phyloP scores from a whole-genome alignment of 1,284 basidiomycete genomes.

The Tetrapyrgos nigripes region DNA sequence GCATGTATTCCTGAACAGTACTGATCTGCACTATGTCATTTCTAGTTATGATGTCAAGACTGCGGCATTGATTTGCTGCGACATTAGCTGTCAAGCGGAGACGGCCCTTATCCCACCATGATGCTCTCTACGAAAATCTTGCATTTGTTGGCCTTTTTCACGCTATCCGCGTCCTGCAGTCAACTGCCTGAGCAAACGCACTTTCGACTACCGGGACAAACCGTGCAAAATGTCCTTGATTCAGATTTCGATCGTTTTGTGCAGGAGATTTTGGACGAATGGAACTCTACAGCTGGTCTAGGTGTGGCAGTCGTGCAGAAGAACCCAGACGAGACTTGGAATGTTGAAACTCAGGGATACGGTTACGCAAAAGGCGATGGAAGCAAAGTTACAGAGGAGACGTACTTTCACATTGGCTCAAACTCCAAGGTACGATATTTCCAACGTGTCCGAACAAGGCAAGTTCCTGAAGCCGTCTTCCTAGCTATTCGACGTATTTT shows the following conservation, averaged over 20 bases:
- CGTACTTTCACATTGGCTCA: constrained; percentile 15
- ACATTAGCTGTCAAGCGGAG: no score
- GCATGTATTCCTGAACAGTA: no score
- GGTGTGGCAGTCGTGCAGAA: constrained; percentile 25
- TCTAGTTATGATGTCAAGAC: no score
- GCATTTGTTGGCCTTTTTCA: no score
- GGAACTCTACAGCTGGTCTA: constrained; percentile 28
- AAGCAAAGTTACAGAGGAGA: constrained; percentile 13
- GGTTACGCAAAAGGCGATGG: constrained; percentile 18
- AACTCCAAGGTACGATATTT: constrained; percentile 13
- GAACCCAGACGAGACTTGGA: constrained; percentile 17
- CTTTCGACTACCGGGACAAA: not conserved
- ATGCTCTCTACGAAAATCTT: no score
- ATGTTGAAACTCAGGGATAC: constrained; percentile 16
- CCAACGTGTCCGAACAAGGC: not conserved
- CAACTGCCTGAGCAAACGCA: not conserved
- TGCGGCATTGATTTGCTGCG: no score
- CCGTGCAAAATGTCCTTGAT: constrained; percentile 14
- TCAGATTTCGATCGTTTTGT: constrained; percentile 23
- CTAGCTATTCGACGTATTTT: constrained; percentile 29
- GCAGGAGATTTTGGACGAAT: constrained; percentile 19
- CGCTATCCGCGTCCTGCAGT: no score
- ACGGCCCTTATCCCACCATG: no score
- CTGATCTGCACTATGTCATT: no score
- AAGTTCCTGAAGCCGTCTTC: not conserved